Conservation (phyloP, 139 green algal species). For the Haematococcus sp. region DNA sequence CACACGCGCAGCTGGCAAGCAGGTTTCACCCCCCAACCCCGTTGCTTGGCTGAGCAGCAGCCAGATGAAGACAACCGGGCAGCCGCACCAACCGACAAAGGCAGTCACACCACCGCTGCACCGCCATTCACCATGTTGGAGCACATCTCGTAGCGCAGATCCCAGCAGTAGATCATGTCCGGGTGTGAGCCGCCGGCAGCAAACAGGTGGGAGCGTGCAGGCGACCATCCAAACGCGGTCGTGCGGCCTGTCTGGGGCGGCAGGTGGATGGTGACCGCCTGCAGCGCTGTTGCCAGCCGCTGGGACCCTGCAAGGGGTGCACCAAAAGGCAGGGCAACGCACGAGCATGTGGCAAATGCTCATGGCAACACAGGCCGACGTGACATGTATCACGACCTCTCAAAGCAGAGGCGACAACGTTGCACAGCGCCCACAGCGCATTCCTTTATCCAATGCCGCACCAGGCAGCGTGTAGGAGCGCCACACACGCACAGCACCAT, state of each 20-base stretch:
- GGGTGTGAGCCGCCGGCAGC: slow-evolving; percentile 49
- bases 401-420: background rate
- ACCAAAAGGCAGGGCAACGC: background rate
- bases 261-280: slow-evolving; percentile 35
- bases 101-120: background rate
- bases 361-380: no score
- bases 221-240: slow-evolving; percentile 35
- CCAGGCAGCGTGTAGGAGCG: slow-evolving; percentile 49
- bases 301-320: slow-evolving; percentile 38
- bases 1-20: no score
- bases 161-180: slow-evolving; percentile 54
- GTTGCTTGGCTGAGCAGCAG: no score
- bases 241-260: slow-evolving; percentile 24
- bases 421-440: no score
- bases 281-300: slow-evolving; percentile 70
- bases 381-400: no score
- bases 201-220: slow-evolving; percentile 33
- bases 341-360: background rate
- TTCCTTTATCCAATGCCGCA: no score
- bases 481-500: slow-evolving; percentile 77
- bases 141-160: slow-evolving; percentile 39
- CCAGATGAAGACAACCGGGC: no score
- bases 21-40: no score
- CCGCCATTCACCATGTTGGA: slow-evolving; percentile 20
- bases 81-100: no score